Conservation (phyloP, 2,329 filamentous ascomycete genomes). For the Ampelomyces quisqualis region DNA sequence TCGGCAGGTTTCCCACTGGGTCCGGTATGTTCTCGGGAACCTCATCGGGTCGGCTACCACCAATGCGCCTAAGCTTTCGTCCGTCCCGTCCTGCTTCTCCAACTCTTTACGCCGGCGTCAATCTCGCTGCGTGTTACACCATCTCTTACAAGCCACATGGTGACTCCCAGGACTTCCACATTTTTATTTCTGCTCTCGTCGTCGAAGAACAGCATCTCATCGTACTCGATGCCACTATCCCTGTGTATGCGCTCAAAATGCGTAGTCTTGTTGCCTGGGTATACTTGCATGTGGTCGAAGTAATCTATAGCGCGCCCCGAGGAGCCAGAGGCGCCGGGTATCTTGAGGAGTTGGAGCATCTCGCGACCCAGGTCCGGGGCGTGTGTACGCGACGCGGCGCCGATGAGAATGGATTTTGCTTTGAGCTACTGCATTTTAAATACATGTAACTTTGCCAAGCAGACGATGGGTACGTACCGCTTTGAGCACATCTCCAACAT, state of each 20-base stretch:
- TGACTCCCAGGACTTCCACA: constrained; percentile 76
- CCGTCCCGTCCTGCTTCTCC: constrained; percentile 70
- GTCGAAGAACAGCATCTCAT: constrained; percentile 95
- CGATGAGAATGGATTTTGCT: constrained; percentile 59
- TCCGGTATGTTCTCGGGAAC: no score
- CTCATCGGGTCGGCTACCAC: no score
- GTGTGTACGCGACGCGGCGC: constrained; percentile 76
- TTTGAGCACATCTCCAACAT: constrained; percentile 46
- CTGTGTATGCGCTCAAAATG: constrained; percentile 77
- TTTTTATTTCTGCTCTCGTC: constrained; percentile 86
- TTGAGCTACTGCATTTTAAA: constrained; percentile 35
- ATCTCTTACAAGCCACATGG: constrained; percentile 78
- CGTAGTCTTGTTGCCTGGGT: constrained; percentile 76
- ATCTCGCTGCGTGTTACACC: constrained; percentile 76
- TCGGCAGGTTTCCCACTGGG: no score
- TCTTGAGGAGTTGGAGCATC: constrained; percentile 73
- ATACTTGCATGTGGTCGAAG: constrained; percentile 62
- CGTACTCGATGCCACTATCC: constrained; percentile 68
- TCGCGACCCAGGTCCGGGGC: constrained; percentile 78
- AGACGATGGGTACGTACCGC: constrained; percentile 28
- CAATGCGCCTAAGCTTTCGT: constrained; percentile 17
- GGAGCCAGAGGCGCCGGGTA: constrained; percentile 55
- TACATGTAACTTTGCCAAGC: not conserved
- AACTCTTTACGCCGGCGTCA: constrained; percentile 75
- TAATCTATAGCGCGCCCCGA: constrained; percentile 50